Percentiles rank a stretch among this genome's conserved stretches.
Conservation (phyloP, 805 yeast species). For the Priceomyces medius region DNA sequence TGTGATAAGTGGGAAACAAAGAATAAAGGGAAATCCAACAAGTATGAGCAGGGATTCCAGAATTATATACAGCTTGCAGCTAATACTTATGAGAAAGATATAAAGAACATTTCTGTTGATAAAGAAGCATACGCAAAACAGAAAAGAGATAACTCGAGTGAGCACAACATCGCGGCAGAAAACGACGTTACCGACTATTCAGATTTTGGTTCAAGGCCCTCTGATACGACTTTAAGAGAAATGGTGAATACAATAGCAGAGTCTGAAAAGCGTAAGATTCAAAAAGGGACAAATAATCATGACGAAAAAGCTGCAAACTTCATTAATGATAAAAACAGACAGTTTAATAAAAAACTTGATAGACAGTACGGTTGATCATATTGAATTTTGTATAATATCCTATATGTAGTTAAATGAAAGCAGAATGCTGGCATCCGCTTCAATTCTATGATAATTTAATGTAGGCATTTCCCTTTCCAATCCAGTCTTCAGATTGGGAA, state of each 20-base stretch:
- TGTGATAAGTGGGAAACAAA: slow-evolving; percentile 60
- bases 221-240: slow-evolving; percentile 15
- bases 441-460: no score
- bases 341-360: slow-evolving; percentile 67
- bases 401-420: no score
- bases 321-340: slow-evolving; percentile 71
- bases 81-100: slow-evolving; percentile 55
- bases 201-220: slow-evolving; percentile 35
- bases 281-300: slow-evolving; percentile 32
- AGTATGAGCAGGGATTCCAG: slow-evolving; percentile 39
- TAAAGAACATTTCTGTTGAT: slow-evolving; percentile 35
- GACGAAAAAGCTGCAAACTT: slow-evolving; percentile 39
- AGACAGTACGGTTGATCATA: slow-evolving; percentile 45
- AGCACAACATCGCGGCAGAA: slow-evolving; percentile 16
- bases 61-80: slow-evolving; percentile 60
- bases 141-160: slow-evolving; percentile 28
- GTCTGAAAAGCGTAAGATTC: slow-evolving; percentile 22
- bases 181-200: slow-evolving; percentile 14
- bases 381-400: no score
- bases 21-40: slow-evolving; percentile 23
- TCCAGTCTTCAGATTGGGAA: no score
- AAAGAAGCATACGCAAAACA: slow-evolving; percentile 43
- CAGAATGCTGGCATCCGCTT: no score
- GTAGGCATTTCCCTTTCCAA: no score
- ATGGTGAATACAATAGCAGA: slow-evolving; percentile 6